Evolutionary conservation across 345 rosid genomes (phyloP).

Genomic region (Raphanus sativus): DNA sequence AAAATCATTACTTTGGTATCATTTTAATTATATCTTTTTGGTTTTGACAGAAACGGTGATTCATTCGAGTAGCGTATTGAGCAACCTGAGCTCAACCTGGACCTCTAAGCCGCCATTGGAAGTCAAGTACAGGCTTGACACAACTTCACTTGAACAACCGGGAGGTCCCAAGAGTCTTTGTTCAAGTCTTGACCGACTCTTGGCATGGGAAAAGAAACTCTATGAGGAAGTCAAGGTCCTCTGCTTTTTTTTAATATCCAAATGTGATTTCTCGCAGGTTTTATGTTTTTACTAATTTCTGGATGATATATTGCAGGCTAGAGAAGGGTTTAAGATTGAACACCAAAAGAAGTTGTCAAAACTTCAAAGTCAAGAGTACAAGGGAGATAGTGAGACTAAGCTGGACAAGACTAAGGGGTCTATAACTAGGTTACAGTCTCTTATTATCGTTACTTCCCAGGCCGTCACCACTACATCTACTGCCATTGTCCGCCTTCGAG

Average conservation of each 20-base stretch:
- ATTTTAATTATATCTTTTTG: neutral
- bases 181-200: conserved; percentile 79
- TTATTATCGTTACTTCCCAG: conserved; percentile 74
- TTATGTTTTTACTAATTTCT: conserved; percentile 1
- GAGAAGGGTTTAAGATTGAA: conserved; percentile 93
- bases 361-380: conserved; percentile 90
- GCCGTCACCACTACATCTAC: conserved; percentile 90
- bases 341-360: conserved; percentile 78
- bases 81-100: conserved; percentile 93
- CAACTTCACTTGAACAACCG: conserved; percentile 54
- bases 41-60: conserved; percentile 74
- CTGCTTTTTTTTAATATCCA: neutral
- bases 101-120: conserved; percentile 93
- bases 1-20: neutral
- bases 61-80: conserved; percentile 86
- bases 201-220: conserved; percentile 98
- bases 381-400: conserved; percentile 81
- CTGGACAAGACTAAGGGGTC: conserved; percentile 85
- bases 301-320: conserved; percentile 47
- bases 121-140: conserved; percentile 78
- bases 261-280: neutral
- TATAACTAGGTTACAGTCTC: conserved; percentile 69
- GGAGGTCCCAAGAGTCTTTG: conserved; percentile 77
- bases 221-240: conserved; percentile 88
- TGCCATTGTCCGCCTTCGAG: conserved; percentile 74